Evolutionary conservation across 116 monocot species (phyloP).

Genomic region (Iris pallida): DNA sequence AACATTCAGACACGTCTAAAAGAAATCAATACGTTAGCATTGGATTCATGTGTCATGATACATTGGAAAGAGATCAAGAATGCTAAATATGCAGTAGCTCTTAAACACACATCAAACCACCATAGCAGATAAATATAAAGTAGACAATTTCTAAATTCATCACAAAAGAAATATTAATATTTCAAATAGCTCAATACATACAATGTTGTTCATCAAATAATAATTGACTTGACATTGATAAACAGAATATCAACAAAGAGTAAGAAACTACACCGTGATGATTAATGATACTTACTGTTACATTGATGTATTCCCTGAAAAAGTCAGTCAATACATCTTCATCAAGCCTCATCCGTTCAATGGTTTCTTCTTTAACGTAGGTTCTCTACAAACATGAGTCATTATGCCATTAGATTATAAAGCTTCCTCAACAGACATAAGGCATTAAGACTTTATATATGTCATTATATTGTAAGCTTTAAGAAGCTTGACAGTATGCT

Average conservation of each 20-base stretch:
- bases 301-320: conserved; percentile 77
- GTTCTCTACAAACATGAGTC: conserved; percentile 40
- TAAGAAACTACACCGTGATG: background rate
- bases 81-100: too few relatives aligned
- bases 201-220: background rate
- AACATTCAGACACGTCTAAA: too few relatives aligned
- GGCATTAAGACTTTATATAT: background rate
- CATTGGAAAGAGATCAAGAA: too few relatives aligned
- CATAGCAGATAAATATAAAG: too few relatives aligned
- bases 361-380: conserved; percentile 92
- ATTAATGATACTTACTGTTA: conserved; percentile 52
- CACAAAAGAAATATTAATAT: too few relatives aligned
- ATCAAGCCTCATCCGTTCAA: conserved; percentile 96
- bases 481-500: too few relatives aligned
- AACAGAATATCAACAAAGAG: background rate
- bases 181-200: too few relatives aligned
- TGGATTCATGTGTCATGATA: too few relatives aligned
- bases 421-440: conserved; percentile 39
- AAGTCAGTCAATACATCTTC: conserved; percentile 97
- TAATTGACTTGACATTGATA: background rate
- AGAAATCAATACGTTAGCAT: too few relatives aligned
- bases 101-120: too few relatives aligned
- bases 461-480: background rate
- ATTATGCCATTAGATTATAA: background rate
- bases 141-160: too few relatives aligned